Conservation (phyloP, 805 yeast genomes). For the Candida incommunis region DNA sequence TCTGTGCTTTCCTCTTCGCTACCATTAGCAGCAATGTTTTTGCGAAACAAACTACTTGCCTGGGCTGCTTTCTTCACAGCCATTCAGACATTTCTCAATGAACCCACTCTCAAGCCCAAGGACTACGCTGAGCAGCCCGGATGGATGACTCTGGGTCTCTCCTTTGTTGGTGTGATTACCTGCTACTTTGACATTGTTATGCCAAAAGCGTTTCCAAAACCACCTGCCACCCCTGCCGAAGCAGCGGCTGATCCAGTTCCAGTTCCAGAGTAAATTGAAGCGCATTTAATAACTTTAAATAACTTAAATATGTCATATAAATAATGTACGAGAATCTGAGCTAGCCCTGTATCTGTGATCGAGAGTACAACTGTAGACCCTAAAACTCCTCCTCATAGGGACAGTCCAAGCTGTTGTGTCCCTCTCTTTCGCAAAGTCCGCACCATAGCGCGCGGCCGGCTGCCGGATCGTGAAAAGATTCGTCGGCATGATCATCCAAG, state of each 20-base stretch:
- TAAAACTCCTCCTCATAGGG: slow-evolving; percentile 61
- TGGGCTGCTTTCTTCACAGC: slow-evolving; percentile 25
- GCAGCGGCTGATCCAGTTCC: slow-evolving; percentile 5
- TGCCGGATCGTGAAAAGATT: slow-evolving; percentile 37
- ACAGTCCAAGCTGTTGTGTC: slow-evolving; percentile 79
- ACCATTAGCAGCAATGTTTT: slow-evolving; percentile 26
- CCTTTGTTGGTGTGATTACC: slow-evolving; percentile 19
- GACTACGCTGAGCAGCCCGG: slow-evolving; percentile 16
- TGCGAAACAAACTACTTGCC: slow-evolving; percentile 22
- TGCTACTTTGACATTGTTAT: slow-evolving; percentile 22
- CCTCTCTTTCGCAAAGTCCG: slow-evolving; percentile 81
- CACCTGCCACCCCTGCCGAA: slow-evolving; percentile 2
- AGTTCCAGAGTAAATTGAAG: too few species aligned
- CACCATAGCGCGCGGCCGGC: slow-evolving; percentile 77
- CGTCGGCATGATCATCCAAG: neutral
- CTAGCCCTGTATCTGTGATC: too few species aligned
- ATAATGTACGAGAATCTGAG: too few species aligned
- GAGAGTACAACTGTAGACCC: slow-evolving; percentile 1
- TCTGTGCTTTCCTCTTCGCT: slow-evolving; percentile 16
- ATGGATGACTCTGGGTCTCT: slow-evolving; percentile 16
- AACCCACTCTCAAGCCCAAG: slow-evolving; percentile 13
- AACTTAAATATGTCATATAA: too few species aligned
- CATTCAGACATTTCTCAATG: slow-evolving; percentile 19
- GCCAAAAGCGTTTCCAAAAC: slow-evolving; percentile 13
- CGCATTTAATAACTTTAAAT: too few species aligned